Evolutionary conservation across 352 stramenopile species (phyloP), one percentile per base, ranked within the genome.

Genomic region (Phytopythium kandeliae): DNA sequence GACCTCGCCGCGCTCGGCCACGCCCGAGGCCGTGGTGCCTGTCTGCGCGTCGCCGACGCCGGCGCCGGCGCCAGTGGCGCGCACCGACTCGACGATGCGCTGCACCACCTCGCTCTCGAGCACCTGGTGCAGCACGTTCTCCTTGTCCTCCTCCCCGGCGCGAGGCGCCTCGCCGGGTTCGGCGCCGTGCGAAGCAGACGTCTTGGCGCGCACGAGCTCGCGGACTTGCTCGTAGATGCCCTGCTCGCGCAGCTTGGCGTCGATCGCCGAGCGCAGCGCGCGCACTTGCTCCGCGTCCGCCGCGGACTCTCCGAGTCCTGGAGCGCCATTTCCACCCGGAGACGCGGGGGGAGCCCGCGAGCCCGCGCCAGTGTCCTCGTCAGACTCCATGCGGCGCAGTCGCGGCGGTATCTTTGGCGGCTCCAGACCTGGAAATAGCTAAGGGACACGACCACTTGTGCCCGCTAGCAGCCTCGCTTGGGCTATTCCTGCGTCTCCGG

Each of bases 221-320:
- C 74, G 73, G 46, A 92, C 84, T 48, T 89, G 78, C 11, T 81
- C 55, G 49, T 92, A 92, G n/a, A 92, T 66, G 28, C 75, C 73
- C 48, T 88, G 61, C n/a, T 88, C 75, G 24, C 67, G 77, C 1
- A 92, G 59, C 44, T 90, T 92, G 19, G 74, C 67, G 47, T 92
- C 75, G 36, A 90, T 92, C 12, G 63, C 67, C 40, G 71, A 70
- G 26, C 82, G 75, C 48, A 90, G 66, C 6, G 67, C 61, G 2
- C 67, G 67, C 38, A 89, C 62, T 22, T 75, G 71, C 37, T 74
- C 69, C 4, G 47, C 25, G 13, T 53, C 47, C 21, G 16, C 16
- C 7, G 22, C 16, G 3, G 3, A 21, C 9, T 34, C 47, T 31
- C 10, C 9, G 13, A 13, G 40, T 24, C 11, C 12, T 12, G 19